These are phyloP conservation scores for Danielia oregonensis DNA, from an alignment of 805 yeast species.

Conservation along the genomic window DNA sequence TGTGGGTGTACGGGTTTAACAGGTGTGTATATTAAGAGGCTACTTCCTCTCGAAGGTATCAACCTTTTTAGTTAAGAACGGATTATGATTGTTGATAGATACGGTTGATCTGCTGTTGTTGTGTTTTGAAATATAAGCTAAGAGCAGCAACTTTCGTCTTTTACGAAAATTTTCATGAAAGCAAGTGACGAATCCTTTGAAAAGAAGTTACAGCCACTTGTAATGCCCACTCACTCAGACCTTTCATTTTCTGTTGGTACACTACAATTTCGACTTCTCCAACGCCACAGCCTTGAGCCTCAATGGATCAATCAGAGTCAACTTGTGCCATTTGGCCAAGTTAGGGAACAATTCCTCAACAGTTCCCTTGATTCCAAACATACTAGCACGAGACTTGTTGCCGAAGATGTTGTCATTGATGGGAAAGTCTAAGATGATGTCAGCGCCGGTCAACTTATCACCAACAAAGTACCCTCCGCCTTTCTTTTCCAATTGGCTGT, in stretches of 20 bases:
- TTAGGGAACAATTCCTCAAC: constrained; percentile 9
- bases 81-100: too few relatives aligned
- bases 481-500: constrained; percentile 23
- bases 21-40: not conserved
- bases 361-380: constrained; percentile 4
- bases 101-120: too few relatives aligned
- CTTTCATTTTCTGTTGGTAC: too few relatives aligned
- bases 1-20: not conserved
- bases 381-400: constrained; percentile 7
- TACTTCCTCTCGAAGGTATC: too few relatives aligned
- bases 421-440: constrained; percentile 35
- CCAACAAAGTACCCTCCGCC: constrained; percentile 39
- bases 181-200: too few relatives aligned
- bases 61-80: too few relatives aligned
- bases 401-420: constrained; percentile 18
- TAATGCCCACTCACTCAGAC: too few relatives aligned
- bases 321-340: constrained; percentile 17
- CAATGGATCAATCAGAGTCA: constrained; percentile 9
- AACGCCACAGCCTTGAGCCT: constrained; percentile 5
- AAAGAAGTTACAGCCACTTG: too few relatives aligned
- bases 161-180: too few relatives aligned
- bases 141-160: too few relatives aligned
- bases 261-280: constrained; percentile 9
- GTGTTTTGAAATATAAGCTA: too few relatives aligned
- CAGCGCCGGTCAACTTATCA: constrained; percentile 35